These are phyloP conservation scores for Penicillium occitanis DNA, from an alignment of 2,329 filamentous ascomycete species.

Conservation along the genomic window DNA sequence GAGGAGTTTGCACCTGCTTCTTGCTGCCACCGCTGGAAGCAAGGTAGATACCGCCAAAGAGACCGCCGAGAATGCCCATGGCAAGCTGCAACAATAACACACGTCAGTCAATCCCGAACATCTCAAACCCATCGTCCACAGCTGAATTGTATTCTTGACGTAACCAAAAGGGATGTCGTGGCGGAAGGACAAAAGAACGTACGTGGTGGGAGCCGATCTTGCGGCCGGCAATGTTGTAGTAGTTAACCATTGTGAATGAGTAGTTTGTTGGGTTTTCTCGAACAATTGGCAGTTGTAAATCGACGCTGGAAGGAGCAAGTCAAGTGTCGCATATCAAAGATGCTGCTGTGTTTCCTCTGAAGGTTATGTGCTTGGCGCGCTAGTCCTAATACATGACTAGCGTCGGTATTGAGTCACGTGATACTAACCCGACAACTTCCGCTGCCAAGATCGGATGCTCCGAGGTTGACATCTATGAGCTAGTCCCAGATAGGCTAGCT, in stretches of 20 bases:
- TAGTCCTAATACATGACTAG: neutral
- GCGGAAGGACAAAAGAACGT: constrained; percentile 32
- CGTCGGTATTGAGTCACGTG: constrained; percentile 19
- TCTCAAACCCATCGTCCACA: constrained; percentile 14
- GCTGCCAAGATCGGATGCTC: constrained; percentile 10
- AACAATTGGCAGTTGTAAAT: constrained; percentile 4
- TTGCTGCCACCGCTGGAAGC: constrained; percentile 47
- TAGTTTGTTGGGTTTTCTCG: constrained; percentile 21
- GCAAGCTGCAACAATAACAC: constrained; percentile 52
- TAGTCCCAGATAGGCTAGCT: constrained; percentile 18
- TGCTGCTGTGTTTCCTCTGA: constrained; percentile 11
- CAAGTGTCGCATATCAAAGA: constrained; percentile 9
- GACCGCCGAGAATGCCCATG: constrained; percentile 56
- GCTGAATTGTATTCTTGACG: constrained; percentile 14
- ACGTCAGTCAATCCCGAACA: neutral
- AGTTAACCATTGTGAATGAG: constrained; percentile 49
- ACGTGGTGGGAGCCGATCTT: constrained; percentile 55
- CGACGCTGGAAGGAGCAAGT: neutral
- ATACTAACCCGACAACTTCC: constrained; percentile 16
- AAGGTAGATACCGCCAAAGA: constrained; percentile 50
- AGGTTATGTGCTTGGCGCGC: constrained; percentile 20
- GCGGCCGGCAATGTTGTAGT: constrained; percentile 53
- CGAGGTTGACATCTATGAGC: neutral
- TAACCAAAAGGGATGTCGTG: constrained; percentile 20
- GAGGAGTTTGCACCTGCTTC: constrained; percentile 49